phyloP scores from a whole-genome alignment of 2,329 filamentous ascomycete genomes.

The Aureobasidium melanogenum region DNA sequence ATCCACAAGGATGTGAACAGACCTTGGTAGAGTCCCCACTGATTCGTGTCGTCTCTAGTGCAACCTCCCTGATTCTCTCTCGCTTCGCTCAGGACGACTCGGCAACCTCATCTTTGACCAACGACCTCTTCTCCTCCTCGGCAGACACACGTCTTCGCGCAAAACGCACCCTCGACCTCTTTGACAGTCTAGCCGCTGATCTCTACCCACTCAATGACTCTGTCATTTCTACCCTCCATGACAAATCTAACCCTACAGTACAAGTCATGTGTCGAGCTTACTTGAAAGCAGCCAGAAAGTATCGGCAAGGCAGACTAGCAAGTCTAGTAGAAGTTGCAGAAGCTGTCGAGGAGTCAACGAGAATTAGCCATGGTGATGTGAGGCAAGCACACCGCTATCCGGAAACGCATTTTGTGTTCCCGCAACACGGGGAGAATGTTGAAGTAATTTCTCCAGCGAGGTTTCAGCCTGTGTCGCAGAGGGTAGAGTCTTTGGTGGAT shows the following conservation, averaged over 20 bases:
- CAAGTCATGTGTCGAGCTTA: not conserved
- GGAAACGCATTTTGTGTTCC: not conserved
- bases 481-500: not conserved
- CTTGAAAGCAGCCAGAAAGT: not conserved
- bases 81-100: conserved; percentile 15
- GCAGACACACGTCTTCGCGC: conserved; percentile 22
- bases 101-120: conserved; percentile 17
- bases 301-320: not conserved
- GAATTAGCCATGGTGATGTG: not conserved
- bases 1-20: too few relatives aligned
- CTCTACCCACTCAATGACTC: not conserved
- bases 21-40: not conserved
- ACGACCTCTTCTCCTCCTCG: conserved; percentile 29
- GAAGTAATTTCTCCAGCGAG: not conserved
- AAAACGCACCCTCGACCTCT: conserved; percentile 21
- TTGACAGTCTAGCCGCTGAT: conserved; percentile 11
- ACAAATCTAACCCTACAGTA: not conserved
- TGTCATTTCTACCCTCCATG: not conserved
- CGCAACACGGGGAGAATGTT: not conserved
- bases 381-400: not conserved
- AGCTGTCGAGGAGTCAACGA: not conserved
- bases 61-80: conserved; percentile 20
- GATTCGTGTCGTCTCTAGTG: conserved; percentile 3
- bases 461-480: conserved; percentile 1
- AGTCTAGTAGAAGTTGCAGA: not conserved